phyloP scores from a whole-genome alignment of 2,329 filamentous ascomycete genomes.

The Arthrobotrys musiformis region DNA sequence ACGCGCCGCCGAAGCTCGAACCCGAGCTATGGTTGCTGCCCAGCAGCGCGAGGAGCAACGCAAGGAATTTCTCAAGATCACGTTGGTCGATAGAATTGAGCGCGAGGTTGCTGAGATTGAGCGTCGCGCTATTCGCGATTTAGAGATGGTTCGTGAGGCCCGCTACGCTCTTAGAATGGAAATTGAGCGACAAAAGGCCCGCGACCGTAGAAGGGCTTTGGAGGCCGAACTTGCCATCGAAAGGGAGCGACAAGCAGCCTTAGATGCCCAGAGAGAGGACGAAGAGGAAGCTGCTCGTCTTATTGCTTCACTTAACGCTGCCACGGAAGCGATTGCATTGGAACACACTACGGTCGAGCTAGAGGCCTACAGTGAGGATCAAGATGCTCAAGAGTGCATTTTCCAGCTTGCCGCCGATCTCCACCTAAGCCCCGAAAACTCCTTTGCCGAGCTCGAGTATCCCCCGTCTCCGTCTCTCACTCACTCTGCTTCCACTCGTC shows the following conservation, averaged over 20 bases:
- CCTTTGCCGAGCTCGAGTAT: constrained; percentile 5
- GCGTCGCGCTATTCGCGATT: constrained; percentile 46
- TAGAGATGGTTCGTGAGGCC: constrained; percentile 53
- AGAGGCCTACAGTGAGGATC: background rate
- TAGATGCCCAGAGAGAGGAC: constrained; percentile 47
- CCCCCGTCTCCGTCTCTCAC: constrained; percentile 47
- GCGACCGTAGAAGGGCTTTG: constrained; percentile 45
- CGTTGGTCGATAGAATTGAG: constrained; percentile 49
- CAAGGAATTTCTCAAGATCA: constrained; percentile 46
- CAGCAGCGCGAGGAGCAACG: constrained; percentile 46
- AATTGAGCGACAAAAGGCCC: constrained; percentile 48
- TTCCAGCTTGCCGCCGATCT: constrained; percentile 43
- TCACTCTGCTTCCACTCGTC: constrained; percentile 46
- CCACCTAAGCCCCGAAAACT: constrained; percentile 9
- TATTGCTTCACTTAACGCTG: constrained; percentile 48
- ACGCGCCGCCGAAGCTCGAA: constrained; percentile 33
- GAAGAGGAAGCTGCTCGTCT: constrained; percentile 47
- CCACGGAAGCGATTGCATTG: constrained; percentile 28
- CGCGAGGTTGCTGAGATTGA: constrained; percentile 52
- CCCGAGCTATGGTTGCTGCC: constrained; percentile 44
- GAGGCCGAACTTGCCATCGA: constrained; percentile 49
- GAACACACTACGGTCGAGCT: background rate
- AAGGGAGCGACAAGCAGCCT: constrained; percentile 46
- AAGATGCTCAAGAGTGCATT: constrained; percentile 36
- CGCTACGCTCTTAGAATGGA: constrained; percentile 52